Percentiles rank a stretch among this genome's conserved stretches.
phyloP scores from a whole-genome alignment of 805 yeast genomes.

The Candida berthetii region DNA sequence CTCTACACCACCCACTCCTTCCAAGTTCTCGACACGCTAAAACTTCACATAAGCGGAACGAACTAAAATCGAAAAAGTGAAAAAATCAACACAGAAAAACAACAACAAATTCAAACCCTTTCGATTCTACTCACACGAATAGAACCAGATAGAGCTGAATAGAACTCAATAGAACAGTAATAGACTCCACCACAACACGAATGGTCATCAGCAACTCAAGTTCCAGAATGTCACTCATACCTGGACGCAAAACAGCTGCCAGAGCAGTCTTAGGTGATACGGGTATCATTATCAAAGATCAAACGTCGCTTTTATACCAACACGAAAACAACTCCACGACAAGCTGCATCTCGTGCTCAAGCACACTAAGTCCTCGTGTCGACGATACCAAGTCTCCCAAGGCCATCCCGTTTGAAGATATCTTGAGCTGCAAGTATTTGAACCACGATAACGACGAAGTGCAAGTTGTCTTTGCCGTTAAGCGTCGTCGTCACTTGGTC shows the following conservation, averaged over 20 bases:
- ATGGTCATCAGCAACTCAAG: too few relatives aligned
- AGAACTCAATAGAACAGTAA: neutral
- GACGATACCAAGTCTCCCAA: constrained; percentile 1
- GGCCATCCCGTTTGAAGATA: constrained; percentile 14
- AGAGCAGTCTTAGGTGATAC: constrained; percentile 26
- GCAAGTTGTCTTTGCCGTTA: constrained; percentile 29
- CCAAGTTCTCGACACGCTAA: too few relatives aligned
- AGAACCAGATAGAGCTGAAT: too few relatives aligned
- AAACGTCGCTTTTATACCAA: constrained; percentile 6
- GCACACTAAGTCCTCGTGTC: neutral
- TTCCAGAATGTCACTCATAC: too few relatives aligned
- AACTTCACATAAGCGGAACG: too few relatives aligned
- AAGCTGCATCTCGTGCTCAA: constrained; percentile 10
- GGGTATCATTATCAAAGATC: constrained; percentile 28
- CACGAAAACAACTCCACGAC: constrained; percentile 7
- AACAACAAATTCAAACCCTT: too few relatives aligned
- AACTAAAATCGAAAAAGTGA: too few relatives aligned
- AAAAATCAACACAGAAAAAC: too few relatives aligned
- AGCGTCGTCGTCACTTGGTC: constrained; percentile 26
- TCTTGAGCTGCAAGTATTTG: constrained; percentile 10
- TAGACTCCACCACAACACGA: too few relatives aligned
- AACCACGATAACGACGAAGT: constrained; percentile 7
- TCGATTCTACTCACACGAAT: too few relatives aligned
- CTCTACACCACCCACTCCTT: too few relatives aligned
- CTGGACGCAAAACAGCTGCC: too few relatives aligned